Base-by-base conservation (phyloP, 225 moss, liverwort and hornwort species). In the Straminergon stramineum region DNA sequence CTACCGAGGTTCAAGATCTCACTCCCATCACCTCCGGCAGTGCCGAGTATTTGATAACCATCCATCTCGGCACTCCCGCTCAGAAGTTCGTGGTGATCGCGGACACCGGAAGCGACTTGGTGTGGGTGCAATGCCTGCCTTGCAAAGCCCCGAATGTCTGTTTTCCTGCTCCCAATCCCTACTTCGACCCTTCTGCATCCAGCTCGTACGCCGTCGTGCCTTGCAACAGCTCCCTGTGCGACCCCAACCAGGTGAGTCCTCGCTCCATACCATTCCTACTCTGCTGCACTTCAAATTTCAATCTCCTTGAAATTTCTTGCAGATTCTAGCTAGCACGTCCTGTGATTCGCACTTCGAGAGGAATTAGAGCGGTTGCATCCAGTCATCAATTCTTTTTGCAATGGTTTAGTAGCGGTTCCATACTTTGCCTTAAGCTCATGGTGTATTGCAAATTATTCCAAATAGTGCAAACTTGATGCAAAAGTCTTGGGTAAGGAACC, bases 81-180 rank as follows among this genome's bases (percentile, higher is more conserved):
- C 90, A 84, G 61, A 83, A 87, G 26, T 89, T 87, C 78, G 58
- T 56, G 30, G 75, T 78, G n/a, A 65, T 87, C 8, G 22, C 83
- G 37, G 90, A 87, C 65, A 90, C 19, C 2, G 90, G 90, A 34
- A 90, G 90, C 32, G 90, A 90, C 45, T 75, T 90, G 63, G 82
- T 82, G 86, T 90, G 95, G 95, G 92, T 95, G 51, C 94, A 96
- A 60, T 96, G 95, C 82, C 60, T 60, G 37, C 92, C 91, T 55
- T 96, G 96, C 89, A 60, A 85, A 5, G 13, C 56, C 58, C 70
- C 73, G 15, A 10, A 39, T 7, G 34, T 35, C 22, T 96, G 96
- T 87, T 73, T 93, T 32, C 28, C 84, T 18, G 31, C 87, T 77
- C 77, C 90, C 41, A 71, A 92, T 75, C 84, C 71, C 43, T 85